phyloP scores from a whole-genome alignment of 2,329 filamentous ascomycete genomes.

The Botryosphaeria dothidea region DNA sequence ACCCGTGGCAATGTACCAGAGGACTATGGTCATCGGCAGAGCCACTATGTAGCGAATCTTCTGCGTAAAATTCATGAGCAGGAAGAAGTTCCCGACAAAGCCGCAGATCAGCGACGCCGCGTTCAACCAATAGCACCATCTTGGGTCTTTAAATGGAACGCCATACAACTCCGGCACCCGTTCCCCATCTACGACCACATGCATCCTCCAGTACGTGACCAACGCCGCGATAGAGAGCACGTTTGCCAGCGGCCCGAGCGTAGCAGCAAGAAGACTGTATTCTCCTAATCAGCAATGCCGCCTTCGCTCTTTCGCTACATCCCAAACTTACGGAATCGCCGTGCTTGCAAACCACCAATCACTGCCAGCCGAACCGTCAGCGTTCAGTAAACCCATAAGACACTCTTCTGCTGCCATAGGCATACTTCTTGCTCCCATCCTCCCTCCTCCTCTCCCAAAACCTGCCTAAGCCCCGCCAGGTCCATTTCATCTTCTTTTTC shows the following conservation, averaged over 20 bases:
- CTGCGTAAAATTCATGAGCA: constrained; percentile 84
- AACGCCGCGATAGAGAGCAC: constrained; percentile 85
- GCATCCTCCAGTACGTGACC: constrained; percentile 75
- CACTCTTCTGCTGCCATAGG: not conserved
- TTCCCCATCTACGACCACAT: constrained; percentile 50
- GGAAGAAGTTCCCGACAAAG: constrained; percentile 74
- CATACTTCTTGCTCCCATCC: constrained; percentile 10
- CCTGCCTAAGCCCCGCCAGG: not conserved
- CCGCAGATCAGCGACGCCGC: constrained; percentile 75
- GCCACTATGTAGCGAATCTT: constrained; percentile 78
- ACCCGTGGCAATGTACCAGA: constrained; percentile 69
- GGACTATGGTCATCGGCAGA: constrained; percentile 77
- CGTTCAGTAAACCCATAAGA: not conserved
- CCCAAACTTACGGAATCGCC: constrained; percentile 30
- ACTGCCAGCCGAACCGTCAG: constrained; percentile 19
- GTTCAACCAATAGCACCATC: constrained; percentile 75
- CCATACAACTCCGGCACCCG: constrained; percentile 55
- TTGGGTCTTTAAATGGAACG: constrained; percentile 64
- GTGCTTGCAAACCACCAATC: constrained; percentile 44
- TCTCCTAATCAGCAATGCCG: not conserved
- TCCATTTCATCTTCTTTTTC: not conserved
- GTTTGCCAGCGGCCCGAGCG: constrained; percentile 82
- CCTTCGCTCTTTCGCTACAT: too few species aligned
- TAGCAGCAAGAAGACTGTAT: constrained; percentile 69
- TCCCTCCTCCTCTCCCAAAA: constrained; percentile 2